Percentiles rank a stretch among this genome's conserved stretches.
phyloP scores from a whole-genome alignment of 768 basidiomycete genomes.

The Mrakia hoshinonis region DNA sequence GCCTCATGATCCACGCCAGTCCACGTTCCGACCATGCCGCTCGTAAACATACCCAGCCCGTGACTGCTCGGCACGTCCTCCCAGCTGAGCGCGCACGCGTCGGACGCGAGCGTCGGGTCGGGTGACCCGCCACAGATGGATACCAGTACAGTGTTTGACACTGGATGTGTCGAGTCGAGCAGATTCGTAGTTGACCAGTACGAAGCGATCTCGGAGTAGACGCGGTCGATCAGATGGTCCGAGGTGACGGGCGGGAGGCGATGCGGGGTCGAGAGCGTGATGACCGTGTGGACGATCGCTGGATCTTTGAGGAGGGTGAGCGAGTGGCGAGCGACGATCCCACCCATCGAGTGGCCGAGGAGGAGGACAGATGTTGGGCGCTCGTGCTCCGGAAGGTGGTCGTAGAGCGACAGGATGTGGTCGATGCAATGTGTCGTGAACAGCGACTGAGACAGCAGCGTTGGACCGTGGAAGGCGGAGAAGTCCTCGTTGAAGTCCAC shows the following conservation, averaged over 20 bases:
- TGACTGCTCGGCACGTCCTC: constrained; percentile 7
- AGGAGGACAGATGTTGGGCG: constrained; percentile 56
- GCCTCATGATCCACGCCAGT: constrained; percentile 90
- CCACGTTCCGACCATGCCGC: constrained; percentile 82
- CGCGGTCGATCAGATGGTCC: constrained; percentile 64
- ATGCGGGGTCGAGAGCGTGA: constrained; percentile 97
- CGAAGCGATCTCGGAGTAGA: constrained; percentile 49
- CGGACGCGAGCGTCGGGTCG: constrained; percentile 85
- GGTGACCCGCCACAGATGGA: constrained; percentile 86
- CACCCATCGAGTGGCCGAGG: constrained; percentile 96
- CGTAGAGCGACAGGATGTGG: constrained; percentile 73
- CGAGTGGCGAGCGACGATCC: constrained; percentile 67
- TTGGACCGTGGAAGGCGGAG: constrained; percentile 86
- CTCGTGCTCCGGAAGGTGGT: constrained; percentile 37
- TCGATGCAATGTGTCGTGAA: constrained; percentile 64
- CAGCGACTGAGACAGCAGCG: constrained; percentile 67
- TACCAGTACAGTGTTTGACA: constrained; percentile 44
- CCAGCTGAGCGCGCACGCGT: constrained; percentile 61
- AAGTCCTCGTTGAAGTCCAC: constrained; percentile 97
- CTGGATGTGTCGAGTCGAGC: neutral
- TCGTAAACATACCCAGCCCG: constrained; percentile 56
- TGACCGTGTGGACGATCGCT: constrained; percentile 55
- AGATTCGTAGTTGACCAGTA: constrained; percentile 49
- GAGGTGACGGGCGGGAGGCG: constrained; percentile 78
- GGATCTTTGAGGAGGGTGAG: constrained; percentile 53